These are phyloP conservation scores for Nannochloropsis granulata DNA, from an alignment of 108 stramenopile genomes.

Conservation along the genomic window DNA sequence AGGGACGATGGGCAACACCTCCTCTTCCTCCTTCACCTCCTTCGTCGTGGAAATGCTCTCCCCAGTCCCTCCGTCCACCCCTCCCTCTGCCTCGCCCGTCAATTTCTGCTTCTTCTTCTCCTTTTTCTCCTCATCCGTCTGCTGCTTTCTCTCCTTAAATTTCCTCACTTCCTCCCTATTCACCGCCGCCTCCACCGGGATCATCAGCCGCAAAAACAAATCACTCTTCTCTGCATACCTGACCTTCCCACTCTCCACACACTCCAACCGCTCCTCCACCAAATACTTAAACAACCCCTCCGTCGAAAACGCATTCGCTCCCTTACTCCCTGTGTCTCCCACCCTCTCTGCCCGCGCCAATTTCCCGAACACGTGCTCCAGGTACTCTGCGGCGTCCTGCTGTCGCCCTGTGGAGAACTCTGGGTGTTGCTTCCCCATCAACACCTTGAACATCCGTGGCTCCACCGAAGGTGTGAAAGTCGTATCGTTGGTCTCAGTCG, in stretches of 20 bases:
- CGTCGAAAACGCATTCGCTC: neutral
- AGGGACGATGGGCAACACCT: conserved; percentile 54
- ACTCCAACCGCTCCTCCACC: conserved; percentile 55
- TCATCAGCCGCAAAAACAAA: conserved; percentile 3
- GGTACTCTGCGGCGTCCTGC: conserved; percentile 94
- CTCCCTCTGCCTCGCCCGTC: conserved; percentile 21
- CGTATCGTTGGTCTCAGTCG: neutral
- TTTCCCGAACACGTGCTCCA: conserved; percentile 72
- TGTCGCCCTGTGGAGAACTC: conserved; percentile 92
- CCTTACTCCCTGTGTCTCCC: neutral
- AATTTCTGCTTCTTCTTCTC: conserved; percentile 27
- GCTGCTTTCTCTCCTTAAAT: conserved; percentile 28
- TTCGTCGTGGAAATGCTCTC: neutral
- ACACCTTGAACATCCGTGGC: conserved; percentile 88
- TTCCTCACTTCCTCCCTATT: conserved; percentile 34
- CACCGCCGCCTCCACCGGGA: conserved; percentile 70
- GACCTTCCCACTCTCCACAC: conserved; percentile 35
- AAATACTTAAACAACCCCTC: conserved; percentile 56
- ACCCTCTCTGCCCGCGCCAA: conserved; percentile 55
- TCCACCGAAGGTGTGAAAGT: conserved; percentile 41
- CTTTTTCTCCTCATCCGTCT: conserved; percentile 8
- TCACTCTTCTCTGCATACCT: conserved; percentile 12
- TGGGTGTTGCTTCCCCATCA: conserved; percentile 72
- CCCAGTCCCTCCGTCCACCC: too few relatives aligned
- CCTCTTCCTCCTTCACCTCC: conserved; percentile 44